Conservation (phyloP, 164 flowering plant species). For the Berberis thunbergii region DNA sequence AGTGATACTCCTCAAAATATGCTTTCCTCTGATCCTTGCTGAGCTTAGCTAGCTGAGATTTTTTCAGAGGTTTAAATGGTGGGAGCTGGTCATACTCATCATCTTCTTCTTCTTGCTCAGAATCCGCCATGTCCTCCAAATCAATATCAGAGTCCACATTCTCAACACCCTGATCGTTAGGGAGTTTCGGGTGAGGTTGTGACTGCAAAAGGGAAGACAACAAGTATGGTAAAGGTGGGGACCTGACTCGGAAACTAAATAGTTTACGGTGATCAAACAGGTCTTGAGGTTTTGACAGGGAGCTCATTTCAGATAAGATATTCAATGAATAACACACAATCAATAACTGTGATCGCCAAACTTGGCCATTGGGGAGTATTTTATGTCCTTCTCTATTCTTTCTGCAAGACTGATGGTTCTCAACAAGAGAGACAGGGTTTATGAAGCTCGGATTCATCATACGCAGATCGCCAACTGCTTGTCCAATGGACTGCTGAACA, state of each 20-base stretch:
- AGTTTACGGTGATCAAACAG: constrained; percentile 61
- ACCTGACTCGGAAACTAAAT: constrained; percentile 75
- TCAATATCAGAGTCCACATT: constrained; percentile 79
- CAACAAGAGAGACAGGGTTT: constrained; percentile 87
- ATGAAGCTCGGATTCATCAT: constrained; percentile 69
- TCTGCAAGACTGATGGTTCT: constrained; percentile 87
- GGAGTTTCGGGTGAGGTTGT: constrained; percentile 77
- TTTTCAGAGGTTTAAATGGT: constrained; percentile 82
- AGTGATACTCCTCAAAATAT: constrained; percentile 90
- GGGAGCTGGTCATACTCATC: constrained; percentile 96
- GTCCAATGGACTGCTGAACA: constrained; percentile 81
- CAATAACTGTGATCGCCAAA: constrained; percentile 74
- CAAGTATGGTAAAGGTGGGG: constrained; percentile 86
- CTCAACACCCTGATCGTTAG: constrained; percentile 57
- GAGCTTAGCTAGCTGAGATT: constrained; percentile 67
- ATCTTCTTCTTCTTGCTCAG: constrained; percentile 66
- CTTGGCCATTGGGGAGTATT: constrained; percentile 88
- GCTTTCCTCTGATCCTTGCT: constrained; percentile 85
- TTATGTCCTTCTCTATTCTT: constrained; percentile 78
- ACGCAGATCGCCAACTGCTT: constrained; percentile 83
- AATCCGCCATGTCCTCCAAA: constrained; percentile 64
- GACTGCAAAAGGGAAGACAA: constrained; percentile 82
- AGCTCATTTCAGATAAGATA: constrained; percentile 70
- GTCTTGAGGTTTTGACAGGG: constrained; percentile 74
- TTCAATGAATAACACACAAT: constrained; percentile 77